These are phyloP conservation scores for Talaromyces sp. DNA, from an alignment of 2,329 filamentous ascomycete species.

Conservation along the genomic window DNA sequence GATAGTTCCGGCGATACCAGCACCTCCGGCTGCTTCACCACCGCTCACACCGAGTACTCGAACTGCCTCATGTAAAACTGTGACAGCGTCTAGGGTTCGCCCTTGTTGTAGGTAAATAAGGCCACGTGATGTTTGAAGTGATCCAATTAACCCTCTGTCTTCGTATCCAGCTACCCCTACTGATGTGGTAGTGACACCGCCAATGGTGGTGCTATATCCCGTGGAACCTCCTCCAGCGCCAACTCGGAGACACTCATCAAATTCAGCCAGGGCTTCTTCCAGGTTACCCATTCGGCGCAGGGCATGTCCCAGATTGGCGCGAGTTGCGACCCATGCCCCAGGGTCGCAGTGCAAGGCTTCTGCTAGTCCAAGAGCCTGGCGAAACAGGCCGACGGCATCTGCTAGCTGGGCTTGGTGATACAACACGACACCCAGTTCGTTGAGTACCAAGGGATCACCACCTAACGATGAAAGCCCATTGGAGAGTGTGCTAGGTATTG, in stretches of 20 bases:
- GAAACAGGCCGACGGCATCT: conserved; percentile 73
- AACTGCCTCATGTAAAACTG: conserved; percentile 71
- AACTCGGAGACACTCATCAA: conserved; percentile 79
- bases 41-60: conserved; percentile 41
- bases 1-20: conserved; percentile 42
- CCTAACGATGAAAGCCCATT: conserved; percentile 24
- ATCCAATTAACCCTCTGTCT: conserved; percentile 42
- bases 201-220: conserved; percentile 65
- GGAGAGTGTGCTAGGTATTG: conserved; percentile 20
- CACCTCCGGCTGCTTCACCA: conserved; percentile 43
- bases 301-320: conserved; percentile 86
- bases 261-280: conserved; percentile 69
- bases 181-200: conserved; percentile 29
- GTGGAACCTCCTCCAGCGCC: conserved; percentile 70
- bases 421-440: conserved; percentile 93
- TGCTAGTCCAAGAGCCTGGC: conserved; percentile 69
- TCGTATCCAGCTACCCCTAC: conserved; percentile 43
- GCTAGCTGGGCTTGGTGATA: conserved; percentile 81
- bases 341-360: conserved; percentile 77
- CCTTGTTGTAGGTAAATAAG: conserved; percentile 76
- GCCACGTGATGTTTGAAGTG: conserved; percentile 55
- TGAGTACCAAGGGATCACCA: conserved; percentile 78
- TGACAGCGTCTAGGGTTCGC: conserved; percentile 69
- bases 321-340: conserved; percentile 73
- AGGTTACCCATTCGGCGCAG: conserved; percentile 67